Base-by-base conservation (phyloP, 106 monocot genomes). In the Agapanthus africanus region DNA sequence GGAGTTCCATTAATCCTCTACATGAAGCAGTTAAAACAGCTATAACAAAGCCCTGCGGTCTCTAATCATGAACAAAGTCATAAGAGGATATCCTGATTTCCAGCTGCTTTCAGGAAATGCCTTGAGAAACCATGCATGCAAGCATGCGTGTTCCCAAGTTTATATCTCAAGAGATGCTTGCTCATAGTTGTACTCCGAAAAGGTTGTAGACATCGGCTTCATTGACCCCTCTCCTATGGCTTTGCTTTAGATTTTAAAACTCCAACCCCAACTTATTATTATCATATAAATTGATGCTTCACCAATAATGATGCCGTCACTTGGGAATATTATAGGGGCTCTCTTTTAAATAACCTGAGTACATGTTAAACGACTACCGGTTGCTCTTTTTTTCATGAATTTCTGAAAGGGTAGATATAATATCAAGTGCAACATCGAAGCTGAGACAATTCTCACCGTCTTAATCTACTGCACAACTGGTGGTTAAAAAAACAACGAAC, bases 291-390 rank as follows among this genome's bases (percentile, higher is more conserved):
- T 65, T 40, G 64, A 65, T 65, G 64, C 64, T 65, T 65, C 64
- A 40, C 64, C 64, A 65, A 65, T 65, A 65, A 61, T 63, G 63
- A 65, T 65, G 39, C 11, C 25, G 30, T 65, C 14, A 18, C 64
- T 65, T 65, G 1, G 64, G 64, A 65, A 31, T 65, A 65, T 65
- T 40, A 16, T 25, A 65, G 39, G 11, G 38, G 13, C 18, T 35
- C n/a, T 1, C 18, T 35, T 61, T 34, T 61, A 61, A 27, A 63
- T 37, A 21, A 19, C 36, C 6, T 11, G 0, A 0, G 7, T 21
- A 35, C 0, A 2, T 27, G 7, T n/a, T n/a, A 37, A 22, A 36
- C 19, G 9, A 37, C 64, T 14, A 25, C 64, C 3, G 26, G 39
- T 65, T 40, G 64, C 26, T 34, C 60, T 35, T 49, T 11, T 54